These are phyloP conservation scores for Zygoascus sp. DNA, from an alignment of 1,139 yeast species.

Conservation along the genomic window DNA sequence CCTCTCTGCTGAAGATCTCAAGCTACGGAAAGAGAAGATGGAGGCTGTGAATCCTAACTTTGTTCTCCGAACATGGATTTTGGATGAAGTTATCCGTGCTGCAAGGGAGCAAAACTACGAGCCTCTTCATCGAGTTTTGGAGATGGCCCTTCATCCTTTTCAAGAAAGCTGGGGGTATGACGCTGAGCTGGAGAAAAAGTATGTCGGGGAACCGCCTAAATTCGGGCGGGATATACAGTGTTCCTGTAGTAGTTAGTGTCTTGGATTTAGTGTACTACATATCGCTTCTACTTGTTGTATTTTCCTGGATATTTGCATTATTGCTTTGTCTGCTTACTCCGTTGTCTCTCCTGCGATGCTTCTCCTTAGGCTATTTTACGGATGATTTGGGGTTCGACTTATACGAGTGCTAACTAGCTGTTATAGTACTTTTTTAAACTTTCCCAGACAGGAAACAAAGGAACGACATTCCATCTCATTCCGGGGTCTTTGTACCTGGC, in stretches of 20 bases:
- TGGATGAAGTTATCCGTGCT: constrained; percentile 66
- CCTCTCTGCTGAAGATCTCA: constrained; percentile 38
- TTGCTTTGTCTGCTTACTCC: no score
- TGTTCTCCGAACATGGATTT: constrained; percentile 79
- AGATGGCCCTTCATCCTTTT: constrained; percentile 38
- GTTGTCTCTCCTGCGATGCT: no score
- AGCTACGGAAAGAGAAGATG: constrained; percentile 36
- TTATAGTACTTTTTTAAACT: no score
- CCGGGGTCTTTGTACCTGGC: no score
- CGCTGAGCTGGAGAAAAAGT: constrained; percentile 25
- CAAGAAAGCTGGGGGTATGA: constrained; percentile 33
- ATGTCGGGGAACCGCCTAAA: constrained; percentile 30
- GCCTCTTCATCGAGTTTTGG: constrained; percentile 33
- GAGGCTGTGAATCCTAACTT: constrained; percentile 64
- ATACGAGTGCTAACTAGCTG: no score
- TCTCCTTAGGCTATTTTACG: no score
- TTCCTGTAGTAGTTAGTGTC: constrained; percentile 29
- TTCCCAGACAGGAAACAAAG: no score
- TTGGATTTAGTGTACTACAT: not conserved
- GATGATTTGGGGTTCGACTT: no score
- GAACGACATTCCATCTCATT: no score
- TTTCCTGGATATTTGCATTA: no score
- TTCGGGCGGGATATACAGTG: constrained; percentile 29
- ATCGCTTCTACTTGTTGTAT: not conserved
- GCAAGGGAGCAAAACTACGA: constrained; percentile 30